Base-by-base conservation (phyloP, 495 filamentous ascomycete genomes). In the Darksidea phi region DNA sequence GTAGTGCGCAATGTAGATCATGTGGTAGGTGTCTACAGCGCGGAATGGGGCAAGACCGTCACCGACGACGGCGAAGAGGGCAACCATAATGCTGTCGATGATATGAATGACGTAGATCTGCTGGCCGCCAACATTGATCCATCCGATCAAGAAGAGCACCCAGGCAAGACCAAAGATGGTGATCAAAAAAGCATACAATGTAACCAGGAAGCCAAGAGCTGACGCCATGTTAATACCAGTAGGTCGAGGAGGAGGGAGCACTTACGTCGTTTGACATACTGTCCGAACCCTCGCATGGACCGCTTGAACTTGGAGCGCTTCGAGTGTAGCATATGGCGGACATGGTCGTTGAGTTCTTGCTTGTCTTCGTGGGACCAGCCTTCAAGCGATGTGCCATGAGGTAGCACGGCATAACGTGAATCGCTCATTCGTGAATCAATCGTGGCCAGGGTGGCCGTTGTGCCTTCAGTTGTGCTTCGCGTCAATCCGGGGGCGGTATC, bases 81-180 rank as follows among this genome's bases (percentile, higher is more conserved):
- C 89, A 0, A 91, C 88, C 20, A 93, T 77, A 23, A 90, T 74
- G 66, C 86, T 84, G 75, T 93, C 89, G 66, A 91, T 90, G 52
- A 90, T 72, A 53, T 90, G 84, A 69, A 91, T 84, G 59, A 83
- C 72, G 64, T 91, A 88, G 1, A 80, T 68, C 72, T 90, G 84
- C 58, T 77, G 76, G 24, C 82, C 82, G 28, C 86, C 88, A n/a
- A 90, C 85, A 59, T 90, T 88, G 68, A 92, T 89, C 88, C 88
- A 92, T 42, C 87, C 88, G 65, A 93, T 93, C 47, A 93, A 73
- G 74, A 90, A 91, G 32, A 93, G 79, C 0, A 93, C 88, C 89
- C 89, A 93, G 1, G 86, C 87, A 47, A 89, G 78, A 61, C 89
- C 89, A 57, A 91, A 93, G 6, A 89, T 76, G 0, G 88, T 93